These are phyloP conservation scores for Debaryomyces coudertii DNA, from an alignment of 1,139 yeast genomes.

Conservation along the genomic window DNA sequence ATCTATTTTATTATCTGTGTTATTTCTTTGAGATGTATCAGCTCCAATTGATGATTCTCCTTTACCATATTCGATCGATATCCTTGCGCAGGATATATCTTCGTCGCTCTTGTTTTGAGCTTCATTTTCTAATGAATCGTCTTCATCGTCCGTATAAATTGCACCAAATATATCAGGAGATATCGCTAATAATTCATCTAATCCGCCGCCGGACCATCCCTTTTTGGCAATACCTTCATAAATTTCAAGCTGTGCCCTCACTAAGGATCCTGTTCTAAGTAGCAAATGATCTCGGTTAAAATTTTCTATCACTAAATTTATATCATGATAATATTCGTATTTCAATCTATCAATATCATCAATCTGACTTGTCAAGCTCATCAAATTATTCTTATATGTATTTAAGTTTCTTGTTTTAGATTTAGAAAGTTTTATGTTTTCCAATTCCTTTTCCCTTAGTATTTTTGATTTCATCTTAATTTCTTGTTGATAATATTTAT, in stretches of 20 bases:
- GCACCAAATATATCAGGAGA: constrained; percentile 53
- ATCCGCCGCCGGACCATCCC: constrained; percentile 87
- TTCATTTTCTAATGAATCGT: constrained; percentile 19
- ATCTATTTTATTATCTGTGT: constrained; percentile 19
- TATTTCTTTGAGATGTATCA: constrained; percentile 10
- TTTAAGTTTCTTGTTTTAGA: constrained; percentile 61
- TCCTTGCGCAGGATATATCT: not conserved
- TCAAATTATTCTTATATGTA: constrained; percentile 64
- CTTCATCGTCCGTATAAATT: constrained; percentile 22
- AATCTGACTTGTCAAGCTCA: constrained; percentile 69
- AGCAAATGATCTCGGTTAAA: constrained; percentile 54
- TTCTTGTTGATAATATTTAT: constrained; percentile 55
- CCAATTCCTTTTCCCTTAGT: constrained; percentile 58
- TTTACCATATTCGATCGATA: constrained; percentile 11
- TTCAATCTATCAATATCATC: constrained; percentile 79
- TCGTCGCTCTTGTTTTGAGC: not conserved
- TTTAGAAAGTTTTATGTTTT: constrained; percentile 57
- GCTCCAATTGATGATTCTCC: constrained; percentile 6
- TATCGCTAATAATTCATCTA: constrained; percentile 63
- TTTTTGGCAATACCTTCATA: constrained; percentile 81
- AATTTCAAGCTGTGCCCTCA: constrained; percentile 79
- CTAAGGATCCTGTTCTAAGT: constrained; percentile 60
- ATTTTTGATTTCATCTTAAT: constrained; percentile 53
- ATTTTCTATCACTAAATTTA: constrained; percentile 53
- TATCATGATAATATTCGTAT: constrained; percentile 71